Evolutionary conservation across 148 eudicot genomes (phyloP), one percentile per base, ranked within the genome.

Genomic region (Mesembryanthemum crystallinum): DNA sequence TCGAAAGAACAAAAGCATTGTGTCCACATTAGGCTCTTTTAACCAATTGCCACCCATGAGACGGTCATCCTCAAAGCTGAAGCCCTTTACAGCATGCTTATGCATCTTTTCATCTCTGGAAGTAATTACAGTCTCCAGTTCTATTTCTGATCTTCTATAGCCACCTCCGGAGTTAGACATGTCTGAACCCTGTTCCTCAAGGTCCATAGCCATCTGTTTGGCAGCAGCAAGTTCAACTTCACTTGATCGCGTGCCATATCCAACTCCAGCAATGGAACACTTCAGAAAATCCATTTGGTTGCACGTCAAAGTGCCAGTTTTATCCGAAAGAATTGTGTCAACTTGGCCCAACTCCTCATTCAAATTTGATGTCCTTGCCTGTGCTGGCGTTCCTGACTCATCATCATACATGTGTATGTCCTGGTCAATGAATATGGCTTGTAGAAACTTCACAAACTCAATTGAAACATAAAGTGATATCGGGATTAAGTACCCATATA

Each of bases 301-400:
- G 75, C 97, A 95, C 14, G 98, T 95, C 82, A 95, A 88, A 45
- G 98, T 92, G 17, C 98, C 97, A 3, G 98, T 95, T 92, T 95
- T 95, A 77, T 95, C 98, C n/a, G 97, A 95, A 29, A 95, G 91
- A 65, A 95, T 92, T 0, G 98, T 95, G 54, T 95, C 98, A 58
- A 95, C 97, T 78, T 90, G 93, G 17, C 97, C 98, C 59, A 95
- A 81, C 80, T 95, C 98, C 89, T 95, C 97, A 72, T 95, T 95
- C 70, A 95, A 79, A 76, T 92, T 95, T 12, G 99, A 95, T 24
- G 99, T 95, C 70, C 97, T 80, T 12, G 98, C 98, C 81, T 84
- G 88, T 45, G 98, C 98, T 61, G 96, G 95, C 60, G 92, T 95
- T 29, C 92, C 92, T 5, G 89, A 87, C 74, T 92, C 97, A 66